Base-by-base conservation (phyloP, 2,329 filamentous ascomycete genomes). In the Periglandula ipomoeae region DNA sequence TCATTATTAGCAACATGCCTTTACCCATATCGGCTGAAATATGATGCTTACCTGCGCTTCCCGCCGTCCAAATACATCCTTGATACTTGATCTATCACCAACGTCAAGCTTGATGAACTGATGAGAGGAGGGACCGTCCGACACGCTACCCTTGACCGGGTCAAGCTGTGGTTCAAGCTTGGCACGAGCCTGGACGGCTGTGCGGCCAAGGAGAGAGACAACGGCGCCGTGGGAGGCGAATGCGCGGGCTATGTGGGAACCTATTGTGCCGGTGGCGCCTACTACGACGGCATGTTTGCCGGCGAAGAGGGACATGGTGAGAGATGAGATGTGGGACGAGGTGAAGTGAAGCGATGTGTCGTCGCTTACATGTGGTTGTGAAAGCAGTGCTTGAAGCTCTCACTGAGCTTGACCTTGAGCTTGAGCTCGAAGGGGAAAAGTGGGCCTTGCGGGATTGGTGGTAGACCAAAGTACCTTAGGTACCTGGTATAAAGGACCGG, bases 261-360 rank as follows among this genome's bases (percentile, higher is more conserved):
- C 86, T 56, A 89, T 88, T 47, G 82, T 80, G 19, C 83, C 80
- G 39, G 82, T 84, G 19, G 76, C 85, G 43, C 86, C 86, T 2
- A 85, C 85, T 46, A 89, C 72, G 59, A 86, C 70, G 61, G 71
- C 76, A 51, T 70, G 72, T 53, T 75, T 75, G 49, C 73, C 72
- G 38, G 58, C 58, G 48, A 79, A 64, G 45, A 62, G 58, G 53
- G 66, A 59, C 22, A 45, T 22, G 37, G 7, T 20, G 34, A 30
- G 8, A 37, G 20, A 26, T 42, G 19, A 6, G 22, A 4, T 24
- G 20, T 38, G 32, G n/a, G 44, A 37, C 15, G 22, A 20, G 26
- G 41, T 32, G 19, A 34, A 8, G 43, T 35, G 26, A n/a, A 42
- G 35, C 26, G n/a, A 20, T n/a, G n/a, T 46, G 15, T 34, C 24